Evolutionary conservation across 768 basidiomycete species (phyloP).

Genomic region (Suillus cothurnatus): DNA sequence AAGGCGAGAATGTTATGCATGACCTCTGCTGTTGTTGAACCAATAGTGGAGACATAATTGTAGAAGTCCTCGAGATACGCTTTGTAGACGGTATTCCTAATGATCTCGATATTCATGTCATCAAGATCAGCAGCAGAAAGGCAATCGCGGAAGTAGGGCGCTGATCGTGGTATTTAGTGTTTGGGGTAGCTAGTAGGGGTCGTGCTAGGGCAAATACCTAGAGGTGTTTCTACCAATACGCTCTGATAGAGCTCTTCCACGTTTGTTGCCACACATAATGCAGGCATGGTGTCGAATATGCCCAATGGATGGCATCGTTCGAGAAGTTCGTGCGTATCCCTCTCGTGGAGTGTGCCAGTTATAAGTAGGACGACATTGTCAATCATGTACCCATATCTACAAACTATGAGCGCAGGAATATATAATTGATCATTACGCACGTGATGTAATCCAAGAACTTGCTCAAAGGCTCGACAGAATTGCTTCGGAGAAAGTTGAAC

Average conservation of each 20-base stretch:
- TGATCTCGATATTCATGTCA: constrained; percentile 99
- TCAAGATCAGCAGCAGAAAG: constrained; percentile 95
- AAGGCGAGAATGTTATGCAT: constrained; percentile 93
- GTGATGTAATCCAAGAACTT: constrained; percentile 98
- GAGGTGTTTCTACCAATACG: constrained; percentile 95
- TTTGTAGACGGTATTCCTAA: constrained; percentile 98
- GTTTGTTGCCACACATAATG: constrained; percentile 97
- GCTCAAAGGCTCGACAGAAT: constrained; percentile 87
- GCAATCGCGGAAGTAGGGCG: constrained; percentile 96
- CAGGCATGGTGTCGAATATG: constrained; percentile 98
- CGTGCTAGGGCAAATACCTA: constrained; percentile 61
- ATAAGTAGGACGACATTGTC: constrained; percentile 98
- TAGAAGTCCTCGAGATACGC: constrained; percentile 98
- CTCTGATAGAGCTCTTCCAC: constrained; percentile 98
- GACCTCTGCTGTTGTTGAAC: constrained; percentile 84
- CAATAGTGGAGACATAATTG: constrained; percentile 75
- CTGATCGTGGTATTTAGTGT: constrained; percentile 35
- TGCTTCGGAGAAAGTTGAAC: constrained; percentile 91
- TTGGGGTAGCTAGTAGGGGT: constrained; percentile 4
- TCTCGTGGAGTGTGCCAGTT: constrained; percentile 94
- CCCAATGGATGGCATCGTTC: constrained; percentile 97
- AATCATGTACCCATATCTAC: constrained; percentile 98
- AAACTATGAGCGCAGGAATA: constrained; percentile 10
- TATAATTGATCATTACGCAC: constrained; percentile 49
- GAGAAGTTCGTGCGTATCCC: constrained; percentile 95